Evolutionary conservation across 2,329 filamentous ascomycete species (phyloP), one percentile per base, ranked within the genome.

Genomic region (Monilinia fructigena): DNA sequence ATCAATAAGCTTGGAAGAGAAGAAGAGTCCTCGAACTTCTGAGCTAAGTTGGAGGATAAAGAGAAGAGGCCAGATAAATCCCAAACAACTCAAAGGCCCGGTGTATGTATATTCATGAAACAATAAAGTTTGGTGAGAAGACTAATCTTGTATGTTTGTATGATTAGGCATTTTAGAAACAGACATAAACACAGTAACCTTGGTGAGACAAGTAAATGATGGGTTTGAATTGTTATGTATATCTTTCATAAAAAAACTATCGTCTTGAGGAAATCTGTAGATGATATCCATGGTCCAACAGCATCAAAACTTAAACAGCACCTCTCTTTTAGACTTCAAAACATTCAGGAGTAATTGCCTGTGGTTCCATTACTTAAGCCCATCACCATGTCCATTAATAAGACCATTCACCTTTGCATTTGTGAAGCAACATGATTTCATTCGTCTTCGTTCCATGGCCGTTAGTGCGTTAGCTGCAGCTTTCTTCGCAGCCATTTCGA

Each of bases 401-500:
- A 48, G n/a, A 23, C 59, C 48, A 14, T 62, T 62, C 1, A 20
- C 45, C 48, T 62, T 65, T 1, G 54, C 54, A 42, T 48, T 65
- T 5, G 20, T 28, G 11, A 18, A 38, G 23, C 23, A 14, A 40
- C 31, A 40, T 40, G 53, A 1, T 48, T 14, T 1, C 53, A 28
- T 50, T 52, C 1, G 18, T 38, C 59, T 28, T 50, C 26, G 42
- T 1, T 66, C 42, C 11, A 54, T 69, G 63, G 0, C 72, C 70
- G 47, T 72, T 72, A 2, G 64, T 55, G 1, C 69, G 55, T 75
- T 10, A 71, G 42, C n/a, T 50, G 63, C 70, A 3, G 71, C 72
- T 58, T 73, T 73, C 61, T 68, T 72, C n/a, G 70, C 70, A 2
- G 63, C 55, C 47, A 52, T 60, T 5, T 73, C 73, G 12, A 74